Percentiles rank a stretch among this genome's conserved stretches.
phyloP scores from a whole-genome alignment of 164 flowering plant genomes.

The Macadamia tetraphylla region DNA sequence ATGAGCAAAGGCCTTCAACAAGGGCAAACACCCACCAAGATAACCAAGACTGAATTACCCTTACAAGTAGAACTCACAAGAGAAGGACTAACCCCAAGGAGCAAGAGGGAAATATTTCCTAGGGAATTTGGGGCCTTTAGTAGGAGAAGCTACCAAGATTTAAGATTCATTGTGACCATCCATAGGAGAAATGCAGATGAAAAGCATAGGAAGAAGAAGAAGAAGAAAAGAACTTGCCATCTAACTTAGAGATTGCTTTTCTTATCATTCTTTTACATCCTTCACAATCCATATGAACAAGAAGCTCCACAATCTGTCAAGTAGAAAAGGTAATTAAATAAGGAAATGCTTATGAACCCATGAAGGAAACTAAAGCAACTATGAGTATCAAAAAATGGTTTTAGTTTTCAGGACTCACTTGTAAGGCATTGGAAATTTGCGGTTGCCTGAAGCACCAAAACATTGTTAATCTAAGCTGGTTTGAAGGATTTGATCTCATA shows the following conservation, averaged over 20 bases:
- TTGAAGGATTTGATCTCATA: slow-evolving; percentile 1
- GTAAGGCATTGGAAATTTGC: slow-evolving; percentile 32
- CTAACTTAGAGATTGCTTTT: slow-evolving; percentile 59
- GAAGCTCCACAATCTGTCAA: slow-evolving; percentile 61
- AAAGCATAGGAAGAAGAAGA: not conserved
- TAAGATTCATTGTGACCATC: too few species aligned
- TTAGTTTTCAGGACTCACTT: slow-evolving; percentile 25
- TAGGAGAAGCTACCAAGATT: too few species aligned
- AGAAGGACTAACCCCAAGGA: too few species aligned
- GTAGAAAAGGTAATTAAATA: not conserved
- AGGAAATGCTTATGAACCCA: not conserved
- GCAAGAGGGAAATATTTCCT: too few species aligned
- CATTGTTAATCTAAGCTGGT: slow-evolving; percentile 15
- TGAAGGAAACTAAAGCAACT: not conserved
- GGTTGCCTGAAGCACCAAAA: slow-evolving; percentile 25
- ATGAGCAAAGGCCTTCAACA: too few species aligned
- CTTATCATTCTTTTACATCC: slow-evolving; percentile 66
- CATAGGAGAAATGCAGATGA: too few species aligned
- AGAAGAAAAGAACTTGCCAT: slow-evolving; percentile 25
- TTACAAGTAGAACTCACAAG: too few species aligned
- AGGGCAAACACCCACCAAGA: too few species aligned
- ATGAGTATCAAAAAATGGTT: not conserved
- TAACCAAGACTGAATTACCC: too few species aligned
- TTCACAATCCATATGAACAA: slow-evolving; percentile 72
- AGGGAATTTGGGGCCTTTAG: too few species aligned